Percentiles rank a stretch among this genome's conserved stretches.
Evolutionary conservation across 352 stramenopile genomes (phyloP).

Genomic region (Pythium aristosporum): DNA sequence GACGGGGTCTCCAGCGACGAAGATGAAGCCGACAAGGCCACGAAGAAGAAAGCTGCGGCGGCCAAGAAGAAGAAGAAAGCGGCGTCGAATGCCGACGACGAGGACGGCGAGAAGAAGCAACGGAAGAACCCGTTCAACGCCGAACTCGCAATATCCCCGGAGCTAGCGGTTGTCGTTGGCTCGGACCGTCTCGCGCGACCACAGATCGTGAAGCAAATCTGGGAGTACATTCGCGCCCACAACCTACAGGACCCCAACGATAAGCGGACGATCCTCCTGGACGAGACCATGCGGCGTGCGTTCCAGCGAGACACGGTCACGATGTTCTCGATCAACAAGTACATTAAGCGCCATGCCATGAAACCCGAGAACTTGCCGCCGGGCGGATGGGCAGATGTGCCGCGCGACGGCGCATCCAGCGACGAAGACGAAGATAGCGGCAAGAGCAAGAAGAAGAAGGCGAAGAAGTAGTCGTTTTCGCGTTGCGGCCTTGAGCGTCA

Average conservation of each 20-base stretch:
- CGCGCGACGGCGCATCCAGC: conserved; percentile 72
- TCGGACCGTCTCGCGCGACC: conserved; percentile 84
- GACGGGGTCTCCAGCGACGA: conserved; percentile 84
- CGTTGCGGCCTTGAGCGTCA: background rate
- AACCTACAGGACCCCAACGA: conserved; percentile 94
- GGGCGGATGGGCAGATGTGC: conserved; percentile 70
- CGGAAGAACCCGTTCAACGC: conserved; percentile 68
- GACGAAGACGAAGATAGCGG: conserved; percentile 66
- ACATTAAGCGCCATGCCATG: conserved; percentile 82
- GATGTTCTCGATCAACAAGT: conserved; percentile 91
- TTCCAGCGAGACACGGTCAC: conserved; percentile 86
- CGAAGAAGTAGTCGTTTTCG: conserved; percentile 22
- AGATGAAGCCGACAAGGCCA: conserved; percentile 53
- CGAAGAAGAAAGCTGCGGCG: conserved; percentile 57
- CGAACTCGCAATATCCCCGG: conserved; percentile 74
- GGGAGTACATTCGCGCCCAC: conserved; percentile 96
- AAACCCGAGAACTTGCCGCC: conserved; percentile 65
- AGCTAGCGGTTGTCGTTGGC: conserved; percentile 76
- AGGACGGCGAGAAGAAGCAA: conserved; percentile 56
- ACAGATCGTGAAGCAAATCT: conserved; percentile 94
- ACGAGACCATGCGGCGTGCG: conserved; percentile 81
- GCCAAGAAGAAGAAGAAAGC: conserved; percentile 63
- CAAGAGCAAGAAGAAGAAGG: conserved; percentile 24
- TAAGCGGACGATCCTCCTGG: conserved; percentile 92
- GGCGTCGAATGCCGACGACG: conserved; percentile 30